Percentiles rank a stretch among this genome's conserved stretches.
Conservation (phyloP, 1,139 yeast species). For the Pichia sp. region DNA sequence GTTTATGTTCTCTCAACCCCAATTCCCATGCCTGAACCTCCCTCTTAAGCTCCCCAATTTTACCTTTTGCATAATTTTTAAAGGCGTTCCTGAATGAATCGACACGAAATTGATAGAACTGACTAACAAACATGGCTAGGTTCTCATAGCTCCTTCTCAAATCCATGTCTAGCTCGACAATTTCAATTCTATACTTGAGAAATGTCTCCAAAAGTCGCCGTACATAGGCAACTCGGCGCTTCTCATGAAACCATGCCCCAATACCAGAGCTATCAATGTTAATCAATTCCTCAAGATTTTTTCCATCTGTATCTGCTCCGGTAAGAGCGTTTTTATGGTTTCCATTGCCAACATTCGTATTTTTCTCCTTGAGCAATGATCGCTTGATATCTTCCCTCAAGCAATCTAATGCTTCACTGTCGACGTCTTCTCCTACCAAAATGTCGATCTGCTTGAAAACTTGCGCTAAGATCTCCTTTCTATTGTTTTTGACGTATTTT, state of each 20-base stretch:
- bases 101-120: constrained; percentile 45
- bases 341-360: background rate
- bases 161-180: constrained; percentile 19
- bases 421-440: constrained; percentile 4
- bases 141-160: constrained; percentile 45
- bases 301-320: background rate
- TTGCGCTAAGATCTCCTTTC: constrained; percentile 5
- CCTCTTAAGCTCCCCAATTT: constrained; percentile 24
- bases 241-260: constrained; percentile 29
- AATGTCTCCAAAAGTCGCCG: constrained; percentile 28
- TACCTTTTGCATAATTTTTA: constrained; percentile 28
- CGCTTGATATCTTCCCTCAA: constrained; percentile 8
- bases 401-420: constrained; percentile 2
- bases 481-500: background rate
- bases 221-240: constrained; percentile 31
- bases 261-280: constrained; percentile 6
- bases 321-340: background rate
- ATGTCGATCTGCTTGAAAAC: constrained; percentile 12
- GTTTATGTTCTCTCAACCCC: constrained; percentile 13
- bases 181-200: constrained; percentile 20
- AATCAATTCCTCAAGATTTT: constrained; percentile 4
- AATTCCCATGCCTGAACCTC: constrained; percentile 16
- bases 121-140: constrained; percentile 56
- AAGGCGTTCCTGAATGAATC: constrained; percentile 34
- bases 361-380: constrained; percentile 3